Base-by-base conservation (phyloP, 345 rosid species). In the Firmiana major region DNA sequence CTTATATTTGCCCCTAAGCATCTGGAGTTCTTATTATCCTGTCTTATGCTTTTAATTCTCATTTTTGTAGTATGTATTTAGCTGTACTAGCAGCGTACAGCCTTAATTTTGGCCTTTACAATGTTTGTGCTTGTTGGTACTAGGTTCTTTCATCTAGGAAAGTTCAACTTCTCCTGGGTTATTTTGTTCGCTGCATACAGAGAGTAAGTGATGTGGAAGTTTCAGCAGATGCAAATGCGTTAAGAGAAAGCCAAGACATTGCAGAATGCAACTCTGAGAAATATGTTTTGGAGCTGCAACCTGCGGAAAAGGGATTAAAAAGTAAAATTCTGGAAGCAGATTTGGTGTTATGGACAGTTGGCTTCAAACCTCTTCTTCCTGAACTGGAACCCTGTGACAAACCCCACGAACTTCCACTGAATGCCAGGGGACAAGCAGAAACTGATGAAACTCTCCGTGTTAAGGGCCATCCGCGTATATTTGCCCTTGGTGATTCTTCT, bases 391-490 rank as follows among this genome's bases (percentile, higher is more conserved):
- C 89, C 70, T 12, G 51, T 65, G 81, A 82, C 63, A 75, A 36
- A 75, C 83, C 74, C 51, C 78, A 65, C 51, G 91, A 86, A 54
- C 89, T 95, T 74, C 96, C 96, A 48, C 81, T 91, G 68, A 95
- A 88, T 80, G 89, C 82, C 24, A 87, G 92, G 71, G 99, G 98
- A 82, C 96, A 95, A 84, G 93, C 94, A 9, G 94, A 93, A 81
- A 95, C 98, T 49, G 99, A 95, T 70, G 98, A 95, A 83, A 95
- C 96, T 49, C 93, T 95, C 21, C 96, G 96, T 77, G 97, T 93
- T 57, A 93, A 91, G 86, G 99, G 98, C 65, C 97, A 95, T 82
- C 97, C 98, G 0, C 93, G 95, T 43, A 91, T 90, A 80, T 95
- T 95, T 78, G 92, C 99, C 24, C 85, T 95, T 74, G 99, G 99